phyloP scores from a whole-genome alignment of 805 yeast species.

The Candida cerambycidarum region DNA sequence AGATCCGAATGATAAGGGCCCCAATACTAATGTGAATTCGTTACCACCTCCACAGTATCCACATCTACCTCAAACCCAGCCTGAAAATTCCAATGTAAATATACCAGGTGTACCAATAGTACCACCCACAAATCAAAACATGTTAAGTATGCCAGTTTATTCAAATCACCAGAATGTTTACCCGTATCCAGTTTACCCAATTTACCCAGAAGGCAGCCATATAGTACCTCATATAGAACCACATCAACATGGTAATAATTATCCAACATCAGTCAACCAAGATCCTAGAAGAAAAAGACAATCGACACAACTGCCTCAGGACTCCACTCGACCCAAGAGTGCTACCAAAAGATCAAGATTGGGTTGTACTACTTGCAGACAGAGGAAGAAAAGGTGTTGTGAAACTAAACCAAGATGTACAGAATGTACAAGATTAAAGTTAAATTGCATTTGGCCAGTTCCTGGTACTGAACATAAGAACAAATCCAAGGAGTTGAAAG shows the following conservation, averaged over 20 bases:
- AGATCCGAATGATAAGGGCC: not conserved
- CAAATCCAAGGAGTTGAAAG: slow-evolving; percentile 50
- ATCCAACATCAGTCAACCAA: not conserved
- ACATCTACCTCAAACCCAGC: not conserved
- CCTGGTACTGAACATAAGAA: slow-evolving; percentile 68
- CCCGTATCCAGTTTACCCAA: slow-evolving; percentile 1
- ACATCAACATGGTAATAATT: not conserved
- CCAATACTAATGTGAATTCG: not conserved
- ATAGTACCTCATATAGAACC: not conserved
- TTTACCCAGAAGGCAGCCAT: slow-evolving; percentile 3
- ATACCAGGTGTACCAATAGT: not conserved
- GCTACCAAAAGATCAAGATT: slow-evolving; percentile 53
- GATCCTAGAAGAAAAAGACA: slow-evolving; percentile 2
- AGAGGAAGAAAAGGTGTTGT: slow-evolving; percentile 75
- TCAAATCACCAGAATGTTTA: not conserved
- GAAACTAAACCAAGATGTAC: slow-evolving; percentile 65
- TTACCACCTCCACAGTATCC: not conserved
- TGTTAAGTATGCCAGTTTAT: slow-evolving; percentile 3
- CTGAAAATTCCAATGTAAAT: not conserved
- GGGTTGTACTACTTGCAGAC: slow-evolving; percentile 80
- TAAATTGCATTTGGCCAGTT: slow-evolving; percentile 70
- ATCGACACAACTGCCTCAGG: not conserved
- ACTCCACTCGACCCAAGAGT: not conserved
- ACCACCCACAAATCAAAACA: not conserved
- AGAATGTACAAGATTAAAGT: slow-evolving; percentile 64